A percentile compares a stretch with the other conserved stretches of the same genome.
These are phyloP conservation scores for Mycena leptocephala DNA, from an alignment of 768 basidiomycete genomes.

Conservation along the genomic window DNA sequence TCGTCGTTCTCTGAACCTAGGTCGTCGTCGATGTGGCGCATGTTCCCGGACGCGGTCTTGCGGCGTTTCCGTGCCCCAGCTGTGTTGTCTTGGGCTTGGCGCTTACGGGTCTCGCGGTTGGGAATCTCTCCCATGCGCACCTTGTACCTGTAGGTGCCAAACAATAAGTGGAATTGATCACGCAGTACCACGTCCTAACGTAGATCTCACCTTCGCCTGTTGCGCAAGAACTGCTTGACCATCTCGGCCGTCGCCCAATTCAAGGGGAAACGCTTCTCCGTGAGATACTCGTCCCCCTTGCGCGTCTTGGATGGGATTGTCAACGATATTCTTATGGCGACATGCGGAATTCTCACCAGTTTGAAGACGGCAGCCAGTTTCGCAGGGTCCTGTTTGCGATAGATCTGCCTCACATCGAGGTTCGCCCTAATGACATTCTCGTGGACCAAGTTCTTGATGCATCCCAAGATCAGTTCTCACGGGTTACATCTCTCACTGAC, in stretches of 20 bases:
- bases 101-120: not conserved
- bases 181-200: too few species aligned
- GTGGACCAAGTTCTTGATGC: not conserved
- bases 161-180: too few species aligned
- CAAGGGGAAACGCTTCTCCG: slow-evolving; percentile 17
- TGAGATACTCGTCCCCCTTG: slow-evolving; percentile 5
- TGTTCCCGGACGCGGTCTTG: not conserved
- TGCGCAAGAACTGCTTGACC: slow-evolving; percentile 15
- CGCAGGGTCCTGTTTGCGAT: not conserved
- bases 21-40: not conserved
- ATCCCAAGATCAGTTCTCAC: not conserved
- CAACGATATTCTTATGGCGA: not conserved
- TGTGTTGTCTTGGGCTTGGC: not conserved
- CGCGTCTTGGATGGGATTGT: not conserved
- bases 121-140: not conserved
- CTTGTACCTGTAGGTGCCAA: too few species aligned
- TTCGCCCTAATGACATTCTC: slow-evolving; percentile 2
- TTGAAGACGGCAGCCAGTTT: slow-evolving; percentile 9
- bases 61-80: not conserved
- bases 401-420: not conserved
- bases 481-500: not conserved
- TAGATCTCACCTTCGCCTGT: too few species aligned
- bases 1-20: too few species aligned
- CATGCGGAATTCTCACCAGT: slow-evolving; percentile 19
- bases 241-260: slow-evolving; percentile 21